A percentile compares a stretch with the other conserved stretches of the same genome.
phyloP scores from a whole-genome alignment of 2,329 filamentous ascomycete genomes.

The Drechslerella coelobrocha region DNA sequence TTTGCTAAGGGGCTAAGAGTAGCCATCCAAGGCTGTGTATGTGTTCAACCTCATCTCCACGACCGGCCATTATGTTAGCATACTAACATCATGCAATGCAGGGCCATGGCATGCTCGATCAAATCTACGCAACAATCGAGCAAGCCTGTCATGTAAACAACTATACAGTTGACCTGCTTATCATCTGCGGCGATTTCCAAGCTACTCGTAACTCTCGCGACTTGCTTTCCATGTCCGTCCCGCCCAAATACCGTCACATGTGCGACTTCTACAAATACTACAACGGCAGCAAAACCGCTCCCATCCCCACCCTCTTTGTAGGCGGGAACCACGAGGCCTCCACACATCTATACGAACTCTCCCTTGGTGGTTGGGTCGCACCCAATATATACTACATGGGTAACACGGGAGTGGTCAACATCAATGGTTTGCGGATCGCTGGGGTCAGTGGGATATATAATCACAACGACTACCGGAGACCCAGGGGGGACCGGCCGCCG shows the following conservation, averaged over 20 bases:
- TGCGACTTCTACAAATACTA: conserved; percentile 97
- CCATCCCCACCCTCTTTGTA: conserved; percentile 89
- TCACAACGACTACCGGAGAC: conserved; percentile 80
- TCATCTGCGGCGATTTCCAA: conserved; percentile 97
- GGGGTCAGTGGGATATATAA: conserved; percentile 96
- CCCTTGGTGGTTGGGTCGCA: conserved; percentile 93
- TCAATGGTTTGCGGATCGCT: conserved; percentile 85
- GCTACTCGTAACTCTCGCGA: conserved; percentile 88
- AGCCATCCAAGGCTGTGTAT: conserved; percentile 85
- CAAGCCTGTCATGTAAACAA: conserved; percentile 66
- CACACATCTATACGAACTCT: conserved; percentile 87
- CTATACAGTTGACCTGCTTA: conserved; percentile 77
- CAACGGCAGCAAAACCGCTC: conserved; percentile 75
- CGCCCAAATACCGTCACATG: conserved; percentile 82
- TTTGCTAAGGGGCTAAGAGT: conserved; percentile 68
- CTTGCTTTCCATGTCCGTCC: conserved; percentile 86
- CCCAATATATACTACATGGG: conserved; percentile 98
- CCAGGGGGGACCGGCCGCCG: conserved; percentile 84
- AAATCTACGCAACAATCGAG: conserved; percentile 82
- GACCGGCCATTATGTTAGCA: conserved; percentile 3
- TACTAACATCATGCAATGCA: conserved; percentile 57
- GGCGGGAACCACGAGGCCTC: conserved; percentile 95
- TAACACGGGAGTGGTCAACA: conserved; percentile 82
- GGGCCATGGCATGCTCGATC: conserved; percentile 90
- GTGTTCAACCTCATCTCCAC: conserved; percentile 57